Percentiles rank a stretch among this genome's conserved stretches.
Evolutionary conservation across 2,329 filamentous ascomycete species (phyloP).

Genomic region (Claviceps pazoutovae): DNA sequence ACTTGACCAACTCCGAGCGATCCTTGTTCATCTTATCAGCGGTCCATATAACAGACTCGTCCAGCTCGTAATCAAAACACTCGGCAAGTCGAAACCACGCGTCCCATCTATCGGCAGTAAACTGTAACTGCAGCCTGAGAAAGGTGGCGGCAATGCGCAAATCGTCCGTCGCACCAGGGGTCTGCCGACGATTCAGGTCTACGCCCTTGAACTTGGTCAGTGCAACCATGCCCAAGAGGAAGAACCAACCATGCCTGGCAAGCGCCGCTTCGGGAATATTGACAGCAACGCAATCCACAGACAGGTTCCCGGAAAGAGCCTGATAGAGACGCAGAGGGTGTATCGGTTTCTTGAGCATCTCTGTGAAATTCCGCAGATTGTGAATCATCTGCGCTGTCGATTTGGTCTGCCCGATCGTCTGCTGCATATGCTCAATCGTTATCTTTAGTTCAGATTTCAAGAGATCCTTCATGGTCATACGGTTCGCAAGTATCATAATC

Average conservation of each 20-base stretch:
- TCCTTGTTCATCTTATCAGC: constrained; percentile 85
- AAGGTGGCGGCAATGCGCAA: constrained; percentile 70
- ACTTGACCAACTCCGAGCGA: constrained; percentile 55
- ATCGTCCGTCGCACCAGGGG: constrained; percentile 68
- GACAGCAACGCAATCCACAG: constrained; percentile 57
- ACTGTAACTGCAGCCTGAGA: constrained; percentile 69
- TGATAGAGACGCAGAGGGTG: constrained; percentile 68
- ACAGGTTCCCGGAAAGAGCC: constrained; percentile 65
- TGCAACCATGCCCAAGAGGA: constrained; percentile 75
- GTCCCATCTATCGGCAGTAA: constrained; percentile 71
- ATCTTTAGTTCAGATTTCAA: constrained; percentile 81
- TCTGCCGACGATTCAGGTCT: constrained; percentile 60
- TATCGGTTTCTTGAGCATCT: constrained; percentile 71
- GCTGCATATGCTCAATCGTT: constrained; percentile 87
- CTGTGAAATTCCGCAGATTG: constrained; percentile 70
- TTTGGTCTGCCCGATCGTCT: constrained; percentile 67
- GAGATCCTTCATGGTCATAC: constrained; percentile 80
- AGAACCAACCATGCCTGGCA: constrained; percentile 81
- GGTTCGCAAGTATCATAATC: constrained; percentile 65
- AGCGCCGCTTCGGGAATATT: constrained; percentile 55
- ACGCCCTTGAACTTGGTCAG: constrained; percentile 67
- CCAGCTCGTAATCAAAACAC: constrained; percentile 75
- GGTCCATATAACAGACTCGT: constrained; percentile 77
- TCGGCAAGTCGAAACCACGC: constrained; percentile 82
- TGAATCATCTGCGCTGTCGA: constrained; percentile 68